A percentile compares a stretch with the other conserved stretches of the same genome.
These are phyloP conservation scores for Pezicula rhizophila DNA, from an alignment of 2,329 filamentous ascomycete genomes.

Conservation along the genomic window DNA sequence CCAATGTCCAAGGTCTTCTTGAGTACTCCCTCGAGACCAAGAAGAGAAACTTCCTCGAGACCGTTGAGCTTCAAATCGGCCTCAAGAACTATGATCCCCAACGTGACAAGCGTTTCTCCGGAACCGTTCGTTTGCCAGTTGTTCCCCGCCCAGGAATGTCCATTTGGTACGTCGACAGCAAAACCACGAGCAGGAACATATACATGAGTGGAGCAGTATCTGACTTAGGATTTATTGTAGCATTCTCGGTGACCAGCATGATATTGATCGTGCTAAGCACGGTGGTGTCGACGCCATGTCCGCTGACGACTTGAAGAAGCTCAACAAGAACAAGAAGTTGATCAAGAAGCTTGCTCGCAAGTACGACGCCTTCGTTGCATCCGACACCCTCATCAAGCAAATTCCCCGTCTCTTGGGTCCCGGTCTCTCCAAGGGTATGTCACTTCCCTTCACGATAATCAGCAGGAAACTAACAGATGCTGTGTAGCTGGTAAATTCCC, in stretches of 20 bases:
- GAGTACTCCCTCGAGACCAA: constrained; percentile 93
- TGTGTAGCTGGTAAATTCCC: constrained; percentile 94
- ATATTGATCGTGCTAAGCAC: constrained; percentile 99
- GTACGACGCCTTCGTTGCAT: constrained; percentile 99
- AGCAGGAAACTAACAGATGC: constrained; percentile 21
- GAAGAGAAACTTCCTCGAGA: constrained; percentile 98
- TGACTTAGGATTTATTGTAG: constrained; percentile 35
- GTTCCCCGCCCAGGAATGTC: constrained; percentile 87
- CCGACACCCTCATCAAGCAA: constrained; percentile 97
- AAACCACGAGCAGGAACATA: constrained; percentile 4
- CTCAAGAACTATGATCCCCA: constrained; percentile 99
- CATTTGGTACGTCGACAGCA: constrained; percentile 57
- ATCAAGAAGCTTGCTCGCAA: constrained; percentile 99
- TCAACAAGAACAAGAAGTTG: constrained; percentile 99
- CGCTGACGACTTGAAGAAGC: constrained; percentile 98
- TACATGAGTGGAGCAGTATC: constrained; percentile 3
- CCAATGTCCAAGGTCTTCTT: constrained; percentile 88
- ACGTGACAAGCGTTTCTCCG: constrained; percentile 99
- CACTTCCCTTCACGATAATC: not conserved
- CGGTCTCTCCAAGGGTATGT: constrained; percentile 89
- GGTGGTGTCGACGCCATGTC: constrained; percentile 98
- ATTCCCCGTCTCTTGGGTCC: constrained; percentile 99
- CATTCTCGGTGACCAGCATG: constrained; percentile 90
- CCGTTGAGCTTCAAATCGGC: constrained; percentile 86
- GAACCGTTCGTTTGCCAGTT: constrained; percentile 91